A percentile compares a stretch with the other conserved stretches of the same genome.
phyloP scores from a whole-genome alignment of 2,329 filamentous ascomycete genomes.

The Fusarium longipes region DNA sequence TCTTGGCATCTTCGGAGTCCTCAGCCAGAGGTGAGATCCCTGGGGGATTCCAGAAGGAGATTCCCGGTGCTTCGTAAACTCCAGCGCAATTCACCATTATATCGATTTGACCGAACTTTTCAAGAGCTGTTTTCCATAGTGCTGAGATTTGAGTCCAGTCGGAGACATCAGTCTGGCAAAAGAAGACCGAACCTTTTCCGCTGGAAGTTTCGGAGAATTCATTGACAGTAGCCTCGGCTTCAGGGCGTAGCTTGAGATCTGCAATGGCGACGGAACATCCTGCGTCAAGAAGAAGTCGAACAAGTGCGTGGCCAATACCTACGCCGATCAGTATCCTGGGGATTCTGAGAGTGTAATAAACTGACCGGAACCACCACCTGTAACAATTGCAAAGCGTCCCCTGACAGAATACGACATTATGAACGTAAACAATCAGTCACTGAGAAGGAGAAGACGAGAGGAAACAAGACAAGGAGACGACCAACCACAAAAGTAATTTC shows the following conservation, averaged over 20 bases:
- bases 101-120: conserved; percentile 64
- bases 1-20: conserved; percentile 33
- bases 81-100: conserved; percentile 73
- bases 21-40: conserved; percentile 37
- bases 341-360: neutral
- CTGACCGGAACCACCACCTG: conserved; percentile 32
- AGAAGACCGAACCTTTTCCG: conserved; percentile 17
- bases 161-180: conserved; percentile 44
- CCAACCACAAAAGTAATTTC: too few relatives aligned
- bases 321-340: neutral
- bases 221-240: conserved; percentile 15
- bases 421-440: neutral
- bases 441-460: neutral
- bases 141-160: conserved; percentile 43
- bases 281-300: neutral
- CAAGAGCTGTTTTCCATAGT: conserved; percentile 51
- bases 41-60: conserved; percentile 45
- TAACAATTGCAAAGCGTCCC: conserved; percentile 24
- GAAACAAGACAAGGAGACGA: neutral
- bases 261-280: conserved; percentile 15
- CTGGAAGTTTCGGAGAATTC: neutral
- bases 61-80: conserved; percentile 51
- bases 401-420: conserved; percentile 22
- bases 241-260: conserved; percentile 15
- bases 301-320: conserved; percentile 24